Percentiles rank a stretch among this genome's conserved stretches.
Evolutionary conservation across 768 basidiomycete genomes (phyloP).

Genomic region (Russula compacta): DNA sequence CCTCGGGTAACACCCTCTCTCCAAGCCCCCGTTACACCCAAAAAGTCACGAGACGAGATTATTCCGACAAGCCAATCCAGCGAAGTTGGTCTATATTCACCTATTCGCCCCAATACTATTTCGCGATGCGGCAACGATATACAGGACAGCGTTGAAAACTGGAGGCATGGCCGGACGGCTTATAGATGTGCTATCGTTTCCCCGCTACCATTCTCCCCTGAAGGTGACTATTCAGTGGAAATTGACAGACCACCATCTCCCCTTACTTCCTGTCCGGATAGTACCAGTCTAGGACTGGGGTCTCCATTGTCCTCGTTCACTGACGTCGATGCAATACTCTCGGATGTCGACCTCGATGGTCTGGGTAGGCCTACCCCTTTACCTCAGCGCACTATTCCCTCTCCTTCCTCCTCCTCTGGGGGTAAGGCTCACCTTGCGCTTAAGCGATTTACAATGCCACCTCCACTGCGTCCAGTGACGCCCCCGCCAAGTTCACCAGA

Average conservation of each 20-base stretch:
- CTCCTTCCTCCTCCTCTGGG: slow-evolving; percentile 6
- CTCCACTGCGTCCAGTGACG: slow-evolving; percentile 21
- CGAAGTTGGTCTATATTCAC: slow-evolving; percentile 13
- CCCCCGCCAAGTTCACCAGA: slow-evolving; percentile 22
- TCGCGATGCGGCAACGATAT: neutral
- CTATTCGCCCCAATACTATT: neutral
- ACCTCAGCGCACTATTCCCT: neutral
- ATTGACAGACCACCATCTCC: slow-evolving; percentile 7
- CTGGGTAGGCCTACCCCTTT: neutral
- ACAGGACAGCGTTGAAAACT: slow-evolving; percentile 12
- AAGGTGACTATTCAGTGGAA: slow-evolving; percentile 10
- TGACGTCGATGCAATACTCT: neutral
- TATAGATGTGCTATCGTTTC: slow-evolving; percentile 1
- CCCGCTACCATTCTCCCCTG: neutral
- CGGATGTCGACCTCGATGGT: neutral
- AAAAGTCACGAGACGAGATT: neutral
- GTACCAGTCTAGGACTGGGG: neutral
- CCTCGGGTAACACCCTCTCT: neutral
- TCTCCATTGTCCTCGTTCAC: slow-evolving; percentile 7
- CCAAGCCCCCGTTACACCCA: slow-evolving; percentile 3
- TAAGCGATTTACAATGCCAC: neutral
- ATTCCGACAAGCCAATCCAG: slow-evolving; percentile 15
- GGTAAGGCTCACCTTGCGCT: neutral
- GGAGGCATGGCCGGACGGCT: slow-evolving; percentile 11
- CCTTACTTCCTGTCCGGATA: slow-evolving; percentile 6